These are phyloP conservation scores for Apiotrichum akiyoshidainum DNA, from an alignment of 1,284 basidiomycete genomes.

Conservation along the genomic window DNA sequence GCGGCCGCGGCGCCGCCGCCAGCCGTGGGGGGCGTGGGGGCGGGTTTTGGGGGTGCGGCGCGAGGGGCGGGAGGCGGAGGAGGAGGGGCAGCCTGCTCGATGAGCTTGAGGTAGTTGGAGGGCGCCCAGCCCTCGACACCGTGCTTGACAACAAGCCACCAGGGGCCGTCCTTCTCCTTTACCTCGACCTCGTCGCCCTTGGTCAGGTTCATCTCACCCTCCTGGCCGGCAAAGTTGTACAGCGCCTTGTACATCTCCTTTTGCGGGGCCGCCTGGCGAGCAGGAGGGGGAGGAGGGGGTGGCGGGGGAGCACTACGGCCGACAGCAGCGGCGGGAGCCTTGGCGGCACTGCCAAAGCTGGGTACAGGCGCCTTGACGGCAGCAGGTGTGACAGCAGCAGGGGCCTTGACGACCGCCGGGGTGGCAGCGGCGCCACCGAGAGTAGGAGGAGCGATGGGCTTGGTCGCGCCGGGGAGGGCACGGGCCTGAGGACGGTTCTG, in stretches of 20 bases:
- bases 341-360: background rate
- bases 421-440: constrained; percentile 22
- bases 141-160: constrained; percentile 93
- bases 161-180: constrained; percentile 86
- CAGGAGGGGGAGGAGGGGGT: constrained; percentile 60
- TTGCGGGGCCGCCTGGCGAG: constrained; percentile 61
- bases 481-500: constrained; percentile 45
- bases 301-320: constrained; percentile 20
- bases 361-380: background rate
- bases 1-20: constrained; percentile 33
- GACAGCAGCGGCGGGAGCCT: background rate
- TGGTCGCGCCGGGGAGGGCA: constrained; percentile 46
- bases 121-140: constrained; percentile 90
- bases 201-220: constrained; percentile 81
- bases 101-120: constrained; percentile 83
- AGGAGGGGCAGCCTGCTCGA: constrained; percentile 59
- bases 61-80: constrained; percentile 59
- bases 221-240: constrained; percentile 83
- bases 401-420: constrained; percentile 12
- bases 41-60: constrained; percentile 48
- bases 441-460: constrained; percentile 46
- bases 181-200: constrained; percentile 93
- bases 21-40: constrained; percentile 55
- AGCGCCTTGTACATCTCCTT: constrained; percentile 78
- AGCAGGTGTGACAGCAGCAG: background rate